phyloP scores from a whole-genome alignment of 768 basidiomycete genomes.

The Clitopilus hobsonii region DNA sequence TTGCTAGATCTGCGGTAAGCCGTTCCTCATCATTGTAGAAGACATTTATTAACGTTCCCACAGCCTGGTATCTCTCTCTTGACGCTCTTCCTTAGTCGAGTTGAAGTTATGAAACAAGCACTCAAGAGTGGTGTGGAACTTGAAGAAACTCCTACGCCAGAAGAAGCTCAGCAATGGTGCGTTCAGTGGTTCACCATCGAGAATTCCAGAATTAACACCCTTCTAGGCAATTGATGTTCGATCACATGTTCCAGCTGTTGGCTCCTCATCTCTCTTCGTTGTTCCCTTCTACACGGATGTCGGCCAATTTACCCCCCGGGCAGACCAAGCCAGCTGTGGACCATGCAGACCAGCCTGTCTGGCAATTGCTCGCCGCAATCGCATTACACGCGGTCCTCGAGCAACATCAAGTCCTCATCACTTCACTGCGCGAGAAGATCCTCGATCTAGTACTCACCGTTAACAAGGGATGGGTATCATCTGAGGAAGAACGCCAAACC shows the following conservation, averaged over 20 bases:
- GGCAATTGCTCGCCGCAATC: constrained; percentile 89
- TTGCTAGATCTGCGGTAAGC: constrained; percentile 80
- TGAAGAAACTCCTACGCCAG: constrained; percentile 54
- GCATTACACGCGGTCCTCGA: constrained; percentile 80
- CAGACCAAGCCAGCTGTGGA: constrained; percentile 41
- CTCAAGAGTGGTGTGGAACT: constrained; percentile 46
- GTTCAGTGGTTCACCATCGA: constrained; percentile 7
- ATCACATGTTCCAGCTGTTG: constrained; percentile 80
- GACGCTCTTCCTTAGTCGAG: constrained; percentile 87
- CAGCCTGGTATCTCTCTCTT: constrained; percentile 91
- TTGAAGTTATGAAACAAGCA: constrained; percentile 86
- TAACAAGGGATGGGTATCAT: constrained; percentile 66
- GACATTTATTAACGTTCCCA: neutral
- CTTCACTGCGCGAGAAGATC: constrained; percentile 85
- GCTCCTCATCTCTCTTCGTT: constrained; percentile 71
- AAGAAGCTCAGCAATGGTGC: constrained; percentile 76
- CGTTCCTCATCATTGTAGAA: neutral
- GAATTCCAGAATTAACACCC: constrained; percentile 5
- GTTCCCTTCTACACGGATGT: constrained; percentile 85
- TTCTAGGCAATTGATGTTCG: constrained; percentile 80
- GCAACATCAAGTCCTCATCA: constrained; percentile 87
- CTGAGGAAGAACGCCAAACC: constrained; percentile 69
- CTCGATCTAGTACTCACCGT: constrained; percentile 83
- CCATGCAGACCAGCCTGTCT: constrained; percentile 84
- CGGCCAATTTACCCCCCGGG: constrained; percentile 31